phyloP scores from a whole-genome alignment of 2,329 filamentous ascomycete genomes.

The Fusarium burgessii region DNA sequence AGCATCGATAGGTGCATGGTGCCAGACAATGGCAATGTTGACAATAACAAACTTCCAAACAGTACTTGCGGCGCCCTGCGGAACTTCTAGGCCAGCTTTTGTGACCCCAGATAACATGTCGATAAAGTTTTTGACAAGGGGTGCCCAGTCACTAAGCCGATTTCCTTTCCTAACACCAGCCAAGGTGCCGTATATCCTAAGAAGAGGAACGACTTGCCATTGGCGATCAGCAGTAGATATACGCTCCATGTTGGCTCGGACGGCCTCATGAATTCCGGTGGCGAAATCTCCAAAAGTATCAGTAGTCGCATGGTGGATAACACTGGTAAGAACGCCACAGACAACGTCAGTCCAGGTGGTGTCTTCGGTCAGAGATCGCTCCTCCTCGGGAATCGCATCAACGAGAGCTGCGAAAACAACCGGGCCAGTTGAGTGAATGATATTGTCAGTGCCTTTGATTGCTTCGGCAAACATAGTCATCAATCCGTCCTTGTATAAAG shows the following conservation, averaged over 20 bases:
- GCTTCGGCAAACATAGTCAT: conserved; percentile 95
- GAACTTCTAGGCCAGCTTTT: conserved; percentile 52
- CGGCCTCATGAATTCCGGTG: conserved; percentile 68
- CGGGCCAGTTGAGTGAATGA: conserved; percentile 70
- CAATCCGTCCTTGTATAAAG: conserved; percentile 84
- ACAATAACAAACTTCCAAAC: conserved; percentile 71
- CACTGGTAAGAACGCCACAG: conserved; percentile 80
- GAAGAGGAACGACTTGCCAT: conserved; percentile 60
- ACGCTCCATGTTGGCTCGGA: conserved; percentile 53
- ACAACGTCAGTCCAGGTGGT: conserved; percentile 73
- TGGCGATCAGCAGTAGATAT: conserved; percentile 26
- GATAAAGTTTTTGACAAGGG: conserved; percentile 68
- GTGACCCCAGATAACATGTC: conserved; percentile 63
- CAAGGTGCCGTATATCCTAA: conserved; percentile 74
- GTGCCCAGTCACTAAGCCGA: conserved; percentile 78
- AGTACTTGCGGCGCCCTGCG: conserved; percentile 53
- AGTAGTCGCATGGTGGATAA: conserved; percentile 83
- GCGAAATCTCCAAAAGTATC: conserved; percentile 79
- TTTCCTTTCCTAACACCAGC: conserved; percentile 85
- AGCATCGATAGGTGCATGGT: conserved; percentile 82
- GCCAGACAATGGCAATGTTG: conserved; percentile 74
- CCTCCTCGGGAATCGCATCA: conserved; percentile 62
- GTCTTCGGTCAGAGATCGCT: conserved; percentile 60
- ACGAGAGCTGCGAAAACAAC: conserved; percentile 66
- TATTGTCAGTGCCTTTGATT: conserved; percentile 70